Percentiles rank a stretch among this genome's conserved stretches.
Conservation (phyloP, 192 early-diverging fungal species). For the Thoreauomyces humboldtii region DNA sequence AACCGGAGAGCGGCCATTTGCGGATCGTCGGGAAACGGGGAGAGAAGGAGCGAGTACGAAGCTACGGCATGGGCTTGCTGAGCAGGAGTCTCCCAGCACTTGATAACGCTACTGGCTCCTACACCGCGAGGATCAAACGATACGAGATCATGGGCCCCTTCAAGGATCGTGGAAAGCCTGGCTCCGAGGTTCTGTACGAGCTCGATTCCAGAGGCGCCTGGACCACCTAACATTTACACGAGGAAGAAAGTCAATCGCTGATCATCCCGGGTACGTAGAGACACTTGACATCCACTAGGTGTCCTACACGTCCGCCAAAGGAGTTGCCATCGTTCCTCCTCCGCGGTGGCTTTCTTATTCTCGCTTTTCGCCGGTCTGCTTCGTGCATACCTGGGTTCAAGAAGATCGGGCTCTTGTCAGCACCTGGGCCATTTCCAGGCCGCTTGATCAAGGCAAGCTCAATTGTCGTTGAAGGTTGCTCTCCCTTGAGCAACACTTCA, state of each 20-base stretch:
- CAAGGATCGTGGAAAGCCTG: background rate
- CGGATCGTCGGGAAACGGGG: background rate
- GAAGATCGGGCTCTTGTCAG: background rate
- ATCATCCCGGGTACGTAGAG: too few species aligned
- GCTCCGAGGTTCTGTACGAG: background rate
- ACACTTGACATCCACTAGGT: too few species aligned
- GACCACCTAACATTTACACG: too few species aligned
- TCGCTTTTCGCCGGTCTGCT: too few species aligned
- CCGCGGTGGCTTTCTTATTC: too few species aligned
- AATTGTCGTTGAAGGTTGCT: background rate
- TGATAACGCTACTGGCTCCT: background rate
- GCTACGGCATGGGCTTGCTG: background rate
- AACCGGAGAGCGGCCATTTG: background rate
- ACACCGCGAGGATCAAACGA: background rate
- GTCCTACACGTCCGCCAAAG: too few species aligned
- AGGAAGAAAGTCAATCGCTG: too few species aligned
- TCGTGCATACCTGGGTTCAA: too few species aligned
- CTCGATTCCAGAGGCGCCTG: background rate
- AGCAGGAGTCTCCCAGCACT: background rate
- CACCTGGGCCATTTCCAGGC: background rate
- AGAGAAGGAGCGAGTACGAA: background rate
- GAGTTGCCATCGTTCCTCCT: too few species aligned
- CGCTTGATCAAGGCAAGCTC: background rate
- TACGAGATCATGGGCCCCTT: background rate
- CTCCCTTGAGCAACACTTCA: too few species aligned